Evolutionary conservation across 768 basidiomycete genomes (phyloP), one percentile per base, ranked within the genome.

Genomic region (Albatrellus ellisii): DNA sequence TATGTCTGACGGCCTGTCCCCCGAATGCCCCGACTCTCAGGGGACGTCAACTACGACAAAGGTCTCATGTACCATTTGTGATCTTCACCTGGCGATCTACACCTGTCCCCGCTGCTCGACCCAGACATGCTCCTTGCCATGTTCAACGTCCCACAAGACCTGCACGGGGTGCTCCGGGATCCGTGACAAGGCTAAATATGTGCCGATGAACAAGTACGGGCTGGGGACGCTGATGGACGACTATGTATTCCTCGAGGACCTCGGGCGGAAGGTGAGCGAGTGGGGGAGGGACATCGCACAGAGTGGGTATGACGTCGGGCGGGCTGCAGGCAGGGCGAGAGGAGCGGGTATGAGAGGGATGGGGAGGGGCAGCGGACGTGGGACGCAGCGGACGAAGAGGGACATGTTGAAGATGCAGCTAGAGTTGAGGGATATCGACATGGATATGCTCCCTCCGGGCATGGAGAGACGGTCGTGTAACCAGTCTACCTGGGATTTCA

Each of bases 221-320:
- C 88, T 84, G 74, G 86, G 87, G 7, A 70, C 73, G 21, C 80
- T 94, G 78, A 83, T 89, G 78, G 72, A 79, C 51, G 91, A 95
- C 61, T 95, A 90, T 57, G 67, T 68, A 31, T 91, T 78, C 56
- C 65, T 95, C 49, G 91, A 95, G 61, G 84, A 88, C 14, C 59
- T 89, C 24, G 76, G 83, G 17, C 62, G 90, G 49, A 77, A 71
- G 50, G 77, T 82, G n/a, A 65, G 68, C 17, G 75, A 73, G 10
- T 85, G 81, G 78, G 87, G 81, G 0, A 58, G 62, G 51, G 73
- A 86, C 53, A 82, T 87, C 46, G 69, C 69, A 47, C 65, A 66
- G 39, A 72, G 84, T 43, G 71, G 79, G 31, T 75, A 73, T 59
- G n/a, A n/a, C n/a, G n/a, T n/a, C n/a, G n/a, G n/a, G n/a, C n/a